Conservation (phyloP, 768 basidiomycete genomes). For the Boletus tylopilopsis region DNA sequence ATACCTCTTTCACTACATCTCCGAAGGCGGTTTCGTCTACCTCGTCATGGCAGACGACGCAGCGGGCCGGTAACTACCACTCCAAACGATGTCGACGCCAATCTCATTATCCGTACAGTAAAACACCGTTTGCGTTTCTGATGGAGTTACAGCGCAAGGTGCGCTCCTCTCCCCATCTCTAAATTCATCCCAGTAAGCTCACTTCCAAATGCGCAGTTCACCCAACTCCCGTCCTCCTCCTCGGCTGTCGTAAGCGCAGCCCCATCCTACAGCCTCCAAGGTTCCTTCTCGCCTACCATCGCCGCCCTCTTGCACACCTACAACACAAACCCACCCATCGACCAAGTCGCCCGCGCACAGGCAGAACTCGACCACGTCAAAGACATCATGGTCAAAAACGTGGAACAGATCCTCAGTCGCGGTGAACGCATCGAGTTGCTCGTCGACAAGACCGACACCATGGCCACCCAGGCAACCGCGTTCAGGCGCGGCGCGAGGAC, state of each 20-base stretch:
- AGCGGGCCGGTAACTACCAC: conserved; percentile 62
- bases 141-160: conserved; percentile 80
- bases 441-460: conserved; percentile 94
- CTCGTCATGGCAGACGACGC: conserved; percentile 95
- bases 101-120: conserved; percentile 40
- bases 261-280: conserved; percentile 66
- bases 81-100: no score
- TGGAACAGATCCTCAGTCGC: conserved; percentile 90
- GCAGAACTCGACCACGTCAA: conserved; percentile 87
- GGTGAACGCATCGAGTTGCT: conserved; percentile 95
- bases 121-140: conserved; percentile 94
- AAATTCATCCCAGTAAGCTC: neutral
- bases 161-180: conserved; percentile 2
- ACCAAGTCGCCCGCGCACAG: conserved; percentile 89
- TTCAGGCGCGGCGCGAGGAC: conserved; percentile 86
- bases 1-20: conserved; percentile 92
- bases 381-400: conserved; percentile 98
- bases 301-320: conserved; percentile 80
- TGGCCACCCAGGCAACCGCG: conserved; percentile 91
- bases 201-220: conserved; percentile 44
- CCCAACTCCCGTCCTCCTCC: conserved; percentile 60
- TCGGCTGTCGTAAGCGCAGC: conserved; percentile 43
- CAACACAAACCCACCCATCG: conserved; percentile 82
- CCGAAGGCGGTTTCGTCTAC: conserved; percentile 82
- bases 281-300: conserved; percentile 65